Evolutionary conservation across 441 rosid genomes (phyloP).

Genomic region (Metrosideros polymorpha): DNA sequence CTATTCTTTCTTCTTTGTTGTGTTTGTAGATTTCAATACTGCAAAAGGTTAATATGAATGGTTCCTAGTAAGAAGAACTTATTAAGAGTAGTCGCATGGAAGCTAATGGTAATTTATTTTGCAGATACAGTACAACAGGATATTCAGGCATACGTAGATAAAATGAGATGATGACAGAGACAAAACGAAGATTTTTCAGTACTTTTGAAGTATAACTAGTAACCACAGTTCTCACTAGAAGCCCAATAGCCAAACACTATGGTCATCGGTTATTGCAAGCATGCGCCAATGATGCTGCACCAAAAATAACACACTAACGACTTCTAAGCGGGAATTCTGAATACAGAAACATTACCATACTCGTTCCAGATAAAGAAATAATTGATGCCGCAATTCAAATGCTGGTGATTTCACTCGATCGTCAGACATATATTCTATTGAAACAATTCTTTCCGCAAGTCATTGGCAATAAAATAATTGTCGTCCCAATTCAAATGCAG

Average conservation of each 20-base stretch:
- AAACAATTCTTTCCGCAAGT: neutral
- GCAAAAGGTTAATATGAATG: constrained; percentile 2
- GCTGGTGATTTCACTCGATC: neutral
- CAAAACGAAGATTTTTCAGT: neutral
- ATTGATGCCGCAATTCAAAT: neutral
- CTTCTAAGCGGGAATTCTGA: neutral
- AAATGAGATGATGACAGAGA: neutral
- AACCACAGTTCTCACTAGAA: neutral
- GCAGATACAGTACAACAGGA: neutral
- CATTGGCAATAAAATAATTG: neutral
- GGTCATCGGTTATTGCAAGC: neutral
- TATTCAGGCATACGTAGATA: neutral
- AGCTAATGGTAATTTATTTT: neutral
- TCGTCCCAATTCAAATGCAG: neutral
- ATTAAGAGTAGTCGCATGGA: neutral
- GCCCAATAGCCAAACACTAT: neutral
- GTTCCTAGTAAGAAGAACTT: neutral
- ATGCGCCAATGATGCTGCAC: neutral
- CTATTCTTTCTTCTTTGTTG: constrained; percentile 84
- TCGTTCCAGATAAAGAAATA: neutral
- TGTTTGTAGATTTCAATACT: constrained; percentile 86
- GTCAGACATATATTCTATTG: neutral
- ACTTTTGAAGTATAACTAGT: neutral
- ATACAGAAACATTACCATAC: neutral
- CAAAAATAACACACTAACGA: neutral